A percentile compares a stretch with the other conserved stretches of the same genome.
Evolutionary conservation across 495 filamentous ascomycete genomes (phyloP).

Genomic region (Xylaria bambusicola): DNA sequence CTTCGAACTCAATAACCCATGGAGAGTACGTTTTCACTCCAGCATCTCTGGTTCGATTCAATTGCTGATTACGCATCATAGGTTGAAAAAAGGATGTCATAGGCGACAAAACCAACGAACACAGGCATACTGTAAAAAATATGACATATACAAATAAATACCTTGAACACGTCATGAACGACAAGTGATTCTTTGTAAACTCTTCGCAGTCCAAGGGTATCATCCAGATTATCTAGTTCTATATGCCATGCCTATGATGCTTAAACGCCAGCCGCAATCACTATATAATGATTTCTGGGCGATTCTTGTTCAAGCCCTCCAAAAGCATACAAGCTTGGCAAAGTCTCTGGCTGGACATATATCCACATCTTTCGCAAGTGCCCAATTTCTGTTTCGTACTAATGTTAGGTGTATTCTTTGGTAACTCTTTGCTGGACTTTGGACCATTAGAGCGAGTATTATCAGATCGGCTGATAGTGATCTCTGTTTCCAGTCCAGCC

Average conservation of each 20-base stretch:
- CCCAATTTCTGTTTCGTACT: conserved; percentile 68
- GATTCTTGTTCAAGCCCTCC: conserved; percentile 88
- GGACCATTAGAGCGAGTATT: conserved; percentile 23
- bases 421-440: conserved; percentile 24
- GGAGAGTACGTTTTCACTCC: conserved; percentile 58
- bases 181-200: conserved; percentile 14
- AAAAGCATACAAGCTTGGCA: conserved; percentile 93
- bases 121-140: background rate
- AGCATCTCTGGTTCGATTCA: background rate
- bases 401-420: conserved; percentile 28
- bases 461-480: conserved; percentile 48
- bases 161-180: conserved; percentile 18
- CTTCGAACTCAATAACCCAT: conserved; percentile 94
- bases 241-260: conserved; percentile 12
- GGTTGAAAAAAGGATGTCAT: conserved; percentile 55
- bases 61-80: conserved; percentile 27
- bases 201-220: conserved; percentile 26
- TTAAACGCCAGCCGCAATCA: conserved; percentile 20
- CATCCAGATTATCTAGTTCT: conserved; percentile 24
- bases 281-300: conserved; percentile 73
- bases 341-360: conserved; percentile 91
- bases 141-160: background rate
- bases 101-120: conserved; percentile 14
- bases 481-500: conserved; percentile 66
- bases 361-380: conserved; percentile 84